These are phyloP conservation scores for Fremontodendron californicum DNA, from an alignment of 345 rosid genomes.

Conservation along the genomic window DNA sequence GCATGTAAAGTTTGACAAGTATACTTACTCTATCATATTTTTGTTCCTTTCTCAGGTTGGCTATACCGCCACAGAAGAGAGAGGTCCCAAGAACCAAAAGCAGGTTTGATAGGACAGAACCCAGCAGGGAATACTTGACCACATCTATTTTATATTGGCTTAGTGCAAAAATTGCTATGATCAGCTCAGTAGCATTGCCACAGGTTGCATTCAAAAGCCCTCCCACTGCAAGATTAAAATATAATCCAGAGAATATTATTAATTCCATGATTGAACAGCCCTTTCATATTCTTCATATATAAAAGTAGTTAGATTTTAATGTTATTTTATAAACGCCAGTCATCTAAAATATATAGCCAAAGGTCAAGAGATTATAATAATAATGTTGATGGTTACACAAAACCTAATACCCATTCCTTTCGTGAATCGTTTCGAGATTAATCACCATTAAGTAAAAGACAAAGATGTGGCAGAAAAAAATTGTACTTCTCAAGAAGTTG, in stretches of 20 bases:
- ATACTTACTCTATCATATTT: slow-evolving; percentile 67
- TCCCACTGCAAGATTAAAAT: slow-evolving; percentile 50
- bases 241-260: background rate
- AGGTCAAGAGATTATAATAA: background rate
- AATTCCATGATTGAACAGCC: background rate
- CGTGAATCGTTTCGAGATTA: no score
- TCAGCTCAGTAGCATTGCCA: slow-evolving; percentile 91
- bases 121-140: slow-evolving; percentile 83
- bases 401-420: background rate
- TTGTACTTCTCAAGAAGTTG: background rate
- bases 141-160: slow-evolving; percentile 50
- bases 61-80: slow-evolving; percentile 84
- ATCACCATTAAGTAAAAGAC: background rate
- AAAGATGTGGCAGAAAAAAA: background rate
- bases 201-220: slow-evolving; percentile 92
- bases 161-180: slow-evolving; percentile 77
- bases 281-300: background rate
- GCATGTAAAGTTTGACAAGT: background rate
- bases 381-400: background rate
- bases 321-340: background rate
- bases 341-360: background rate
- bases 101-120: slow-evolving; percentile 85
- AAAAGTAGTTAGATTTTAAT: background rate
- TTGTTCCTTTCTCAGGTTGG: slow-evolving; percentile 56
- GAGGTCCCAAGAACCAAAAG: slow-evolving; percentile 90